Percentiles rank a stretch among this genome's conserved stretches.
Evolutionary conservation across 106 monocot genomes (phyloP).

Genomic region (Amphibolis antarctica): DNA sequence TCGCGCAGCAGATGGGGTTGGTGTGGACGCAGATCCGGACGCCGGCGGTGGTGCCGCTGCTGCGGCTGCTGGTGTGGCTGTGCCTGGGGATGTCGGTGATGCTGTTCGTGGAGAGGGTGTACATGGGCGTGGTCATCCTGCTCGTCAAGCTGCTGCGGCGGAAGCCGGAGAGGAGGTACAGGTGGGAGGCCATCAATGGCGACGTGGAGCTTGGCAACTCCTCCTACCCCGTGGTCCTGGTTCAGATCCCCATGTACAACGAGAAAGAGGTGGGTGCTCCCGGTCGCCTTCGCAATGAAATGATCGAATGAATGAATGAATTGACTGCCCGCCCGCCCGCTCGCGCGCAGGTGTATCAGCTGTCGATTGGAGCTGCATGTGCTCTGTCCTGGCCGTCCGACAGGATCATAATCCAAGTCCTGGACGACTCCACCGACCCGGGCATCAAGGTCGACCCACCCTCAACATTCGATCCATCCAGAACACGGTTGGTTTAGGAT

Average conservation of each 20-base stretch:
- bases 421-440: conserved; percentile 24
- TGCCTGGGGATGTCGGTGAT: conserved; percentile 20
- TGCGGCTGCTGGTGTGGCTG: conserved; percentile 11
- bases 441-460: conserved; percentile 10
- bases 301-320: no score
- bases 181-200: conserved; percentile 33
- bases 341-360: conserved; percentile 19
- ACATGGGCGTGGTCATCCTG: conserved; percentile 13
- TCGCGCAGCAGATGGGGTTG: conserved; percentile 15
- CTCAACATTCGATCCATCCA: neutral
- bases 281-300: neutral
- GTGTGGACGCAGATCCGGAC: conserved; percentile 16
- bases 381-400: conserved; percentile 26
- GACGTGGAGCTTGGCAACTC: conserved; percentile 32
- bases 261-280: conserved; percentile 7
- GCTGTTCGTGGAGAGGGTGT: conserved; percentile 21
- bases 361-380: conserved; percentile 24
- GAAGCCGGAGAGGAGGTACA: conserved; percentile 23
- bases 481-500: no score
- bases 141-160: conserved; percentile 5
- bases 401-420: conserved; percentile 21
- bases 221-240: conserved; percentile 24
- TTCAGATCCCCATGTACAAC: conserved; percentile 23
- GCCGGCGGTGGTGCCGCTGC: conserved; percentile 12
- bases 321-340: no score